Evolutionary conservation across 495 filamentous ascomycete species (phyloP).

Genomic region (Mytilinidion resinicola): DNA sequence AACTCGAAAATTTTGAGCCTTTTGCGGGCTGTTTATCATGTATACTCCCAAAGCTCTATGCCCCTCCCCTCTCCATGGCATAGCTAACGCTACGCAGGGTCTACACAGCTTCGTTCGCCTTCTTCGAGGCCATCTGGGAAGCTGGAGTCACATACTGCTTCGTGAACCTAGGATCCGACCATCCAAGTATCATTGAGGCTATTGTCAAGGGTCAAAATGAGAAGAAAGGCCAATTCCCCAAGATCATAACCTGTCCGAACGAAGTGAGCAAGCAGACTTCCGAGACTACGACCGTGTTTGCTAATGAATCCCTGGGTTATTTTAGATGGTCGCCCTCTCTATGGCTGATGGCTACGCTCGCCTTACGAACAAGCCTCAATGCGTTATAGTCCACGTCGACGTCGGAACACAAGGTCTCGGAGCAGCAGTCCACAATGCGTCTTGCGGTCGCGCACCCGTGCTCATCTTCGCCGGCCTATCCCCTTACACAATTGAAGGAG

Average conservation of each 20-base stretch:
- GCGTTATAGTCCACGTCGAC: conserved; percentile 92
- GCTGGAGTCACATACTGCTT: conserved; percentile 86
- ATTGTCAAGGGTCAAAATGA: conserved; percentile 81
- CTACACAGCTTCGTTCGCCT: conserved; percentile 76
- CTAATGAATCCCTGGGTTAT: too few relatives aligned
- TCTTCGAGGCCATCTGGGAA: conserved; percentile 92
- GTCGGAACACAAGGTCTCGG: conserved; percentile 90
- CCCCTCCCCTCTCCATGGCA: too few relatives aligned
- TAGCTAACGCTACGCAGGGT: conserved; percentile 4
- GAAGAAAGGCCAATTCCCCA: conserved; percentile 63
- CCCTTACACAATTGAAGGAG: conserved; percentile 86
- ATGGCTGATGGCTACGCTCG: conserved; percentile 96
- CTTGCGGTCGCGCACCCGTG: conserved; percentile 76
- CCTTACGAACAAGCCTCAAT: conserved; percentile 76
- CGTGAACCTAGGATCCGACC: conserved; percentile 92
- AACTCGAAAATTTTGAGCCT: too few relatives aligned
- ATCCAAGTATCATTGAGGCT: conserved; percentile 90
- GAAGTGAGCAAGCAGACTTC: conserved; percentile 47
- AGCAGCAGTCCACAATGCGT: conserved; percentile 88
- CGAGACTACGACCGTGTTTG: too few relatives aligned
- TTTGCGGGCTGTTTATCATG: too few relatives aligned
- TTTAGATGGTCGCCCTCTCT: conserved; percentile 91
- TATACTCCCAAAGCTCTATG: too few relatives aligned
- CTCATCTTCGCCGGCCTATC: conserved; percentile 87
- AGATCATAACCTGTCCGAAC: conserved; percentile 88